Percentiles rank a stretch among this genome's conserved stretches.
Conservation (phyloP, 2,329 filamentous ascomycete genomes). For the Nemania sp. region DNA sequence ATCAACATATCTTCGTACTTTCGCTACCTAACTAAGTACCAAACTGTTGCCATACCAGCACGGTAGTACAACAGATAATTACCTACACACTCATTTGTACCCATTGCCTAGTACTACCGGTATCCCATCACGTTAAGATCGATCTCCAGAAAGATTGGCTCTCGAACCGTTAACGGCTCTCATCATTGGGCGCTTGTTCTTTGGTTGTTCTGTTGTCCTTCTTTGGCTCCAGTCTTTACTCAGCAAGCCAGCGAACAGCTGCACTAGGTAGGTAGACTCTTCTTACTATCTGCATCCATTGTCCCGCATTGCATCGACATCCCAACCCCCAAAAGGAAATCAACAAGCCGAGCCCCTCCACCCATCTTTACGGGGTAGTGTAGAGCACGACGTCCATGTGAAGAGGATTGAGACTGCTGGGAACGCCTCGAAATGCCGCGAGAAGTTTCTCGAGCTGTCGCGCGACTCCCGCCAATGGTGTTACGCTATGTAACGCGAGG, state of each 20-base stretch:
- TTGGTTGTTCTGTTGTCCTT: not conserved
- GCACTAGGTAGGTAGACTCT: not conserved
- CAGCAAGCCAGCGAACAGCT: not conserved
- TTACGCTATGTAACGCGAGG: constrained; percentile 13
- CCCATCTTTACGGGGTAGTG: too few relatives aligned
- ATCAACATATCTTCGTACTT: too few relatives aligned
- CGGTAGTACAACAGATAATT: too few relatives aligned
- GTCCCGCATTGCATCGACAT: too few relatives aligned
- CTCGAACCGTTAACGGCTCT: not conserved
- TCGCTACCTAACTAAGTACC: too few relatives aligned
- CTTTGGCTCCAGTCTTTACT: not conserved
- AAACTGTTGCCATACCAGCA: too few relatives aligned
- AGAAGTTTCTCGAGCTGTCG: constrained; percentile 19
- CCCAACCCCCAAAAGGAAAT: too few relatives aligned
- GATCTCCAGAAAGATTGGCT: not conserved
- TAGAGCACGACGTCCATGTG: too few relatives aligned
- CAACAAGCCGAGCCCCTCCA: too few relatives aligned
- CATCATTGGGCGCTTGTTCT: constrained; percentile 2
- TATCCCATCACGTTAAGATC: not conserved
- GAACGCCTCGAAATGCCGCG: not conserved
- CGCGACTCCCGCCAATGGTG: constrained; percentile 1
- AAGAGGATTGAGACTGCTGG: too few relatives aligned
- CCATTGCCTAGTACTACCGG: not conserved
- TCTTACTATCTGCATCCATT: constrained; percentile 15
- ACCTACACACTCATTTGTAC: too few relatives aligned